Percentiles rank a stretch among this genome's conserved stretches.
Conservation (phyloP, 208 protist species). For the Crithidia sp. region DNA sequence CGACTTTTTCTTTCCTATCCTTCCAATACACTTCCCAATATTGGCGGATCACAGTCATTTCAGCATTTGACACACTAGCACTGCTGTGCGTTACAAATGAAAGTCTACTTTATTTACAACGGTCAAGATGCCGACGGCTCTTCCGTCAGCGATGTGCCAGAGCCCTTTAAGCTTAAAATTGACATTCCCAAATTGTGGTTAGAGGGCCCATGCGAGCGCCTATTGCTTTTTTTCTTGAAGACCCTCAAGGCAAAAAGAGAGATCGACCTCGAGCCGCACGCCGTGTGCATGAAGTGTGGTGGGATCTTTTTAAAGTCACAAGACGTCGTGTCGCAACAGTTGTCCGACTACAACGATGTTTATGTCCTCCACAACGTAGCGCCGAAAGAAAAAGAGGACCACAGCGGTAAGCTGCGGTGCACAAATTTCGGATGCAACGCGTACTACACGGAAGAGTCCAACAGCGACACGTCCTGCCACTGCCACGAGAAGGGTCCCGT, state of each 20-base stretch:
- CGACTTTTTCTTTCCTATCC: too few species aligned
- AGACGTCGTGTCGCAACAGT: slow-evolving; percentile 42
- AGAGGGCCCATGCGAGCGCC: slow-evolving; percentile 35
- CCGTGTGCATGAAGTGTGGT: slow-evolving; percentile 61
- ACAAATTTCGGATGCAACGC: slow-evolving; percentile 84
- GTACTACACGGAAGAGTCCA: slow-evolving; percentile 73
- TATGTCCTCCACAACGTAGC: slow-evolving; percentile 53
- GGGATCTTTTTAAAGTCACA: slow-evolving; percentile 50
- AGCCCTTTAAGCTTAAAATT: slow-evolving; percentile 61
- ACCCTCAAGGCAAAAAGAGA: slow-evolving; percentile 47
- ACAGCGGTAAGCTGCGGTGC: slow-evolving; percentile 59
- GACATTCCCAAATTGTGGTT: slow-evolving; percentile 45
- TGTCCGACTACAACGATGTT: slow-evolving; percentile 86
- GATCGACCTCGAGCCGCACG: slow-evolving; percentile 28
- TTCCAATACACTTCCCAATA: too few species aligned
- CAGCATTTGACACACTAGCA: too few species aligned
- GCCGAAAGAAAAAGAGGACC: slow-evolving; percentile 10
- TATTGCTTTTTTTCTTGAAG: slow-evolving; percentile 44
- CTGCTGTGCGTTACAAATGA: slow-evolving; percentile 38
- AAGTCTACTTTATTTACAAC: slow-evolving; percentile 81
- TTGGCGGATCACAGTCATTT: too few species aligned
- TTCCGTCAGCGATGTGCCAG: slow-evolving; percentile 31
- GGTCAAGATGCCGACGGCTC: slow-evolving; percentile 49
- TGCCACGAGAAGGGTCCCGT: slow-evolving; percentile 72
- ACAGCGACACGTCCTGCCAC: slow-evolving; percentile 70